Evolutionary conservation across 2,329 filamentous ascomycete genomes (phyloP), one percentile per base, ranked within the genome.

Genomic region (Scorias spongiosa): DNA sequence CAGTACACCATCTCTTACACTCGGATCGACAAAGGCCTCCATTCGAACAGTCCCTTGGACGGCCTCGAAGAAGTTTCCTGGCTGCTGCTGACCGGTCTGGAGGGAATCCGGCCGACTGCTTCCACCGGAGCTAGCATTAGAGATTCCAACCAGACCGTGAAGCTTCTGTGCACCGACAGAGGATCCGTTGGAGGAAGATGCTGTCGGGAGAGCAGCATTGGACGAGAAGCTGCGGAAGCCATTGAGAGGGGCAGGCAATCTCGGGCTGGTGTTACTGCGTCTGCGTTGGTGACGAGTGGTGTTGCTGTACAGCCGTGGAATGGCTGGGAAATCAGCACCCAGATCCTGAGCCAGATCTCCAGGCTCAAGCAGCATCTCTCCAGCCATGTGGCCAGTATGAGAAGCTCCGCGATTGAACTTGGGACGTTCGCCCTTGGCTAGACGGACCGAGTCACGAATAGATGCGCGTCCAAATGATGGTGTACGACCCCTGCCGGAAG

Each of bases 401-500:
- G 39, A 10, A 39, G 15, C 17, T 30, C 43, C 42, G 39, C 40
- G 15, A 12, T 15, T 29, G 9, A 54, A 44, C 29, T 48, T 47
- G 9, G 54, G 51, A n/a, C 49, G 49, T 32, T 53, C 41, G 26
- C 81, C 78, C 65, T 95, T 95, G 10, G 88, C 86, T 17, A 95
- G 70, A 40, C 84, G 78, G 48, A 95, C 93, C 0, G 88, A 94
- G 63, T 96, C 88, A 40, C 86, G 78, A 51, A 94, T 89, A 4
- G 72, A 71, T 39, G 72, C 68, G 38, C 74, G 67, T 14, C 56
- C 56, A 40, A 59, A 57, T 2, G 57, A 51, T 9, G 57, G 53
- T 18, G 55, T 9, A 10, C 40, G 15, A 37, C 9, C 29, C 32
- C 43, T 40, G 48, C 40, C 65, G 62, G 29, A 55, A 57, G 32